phyloP scores from a whole-genome alignment of 2,329 filamentous ascomycete species.

The Sphaceloma murrayae region DNA sequence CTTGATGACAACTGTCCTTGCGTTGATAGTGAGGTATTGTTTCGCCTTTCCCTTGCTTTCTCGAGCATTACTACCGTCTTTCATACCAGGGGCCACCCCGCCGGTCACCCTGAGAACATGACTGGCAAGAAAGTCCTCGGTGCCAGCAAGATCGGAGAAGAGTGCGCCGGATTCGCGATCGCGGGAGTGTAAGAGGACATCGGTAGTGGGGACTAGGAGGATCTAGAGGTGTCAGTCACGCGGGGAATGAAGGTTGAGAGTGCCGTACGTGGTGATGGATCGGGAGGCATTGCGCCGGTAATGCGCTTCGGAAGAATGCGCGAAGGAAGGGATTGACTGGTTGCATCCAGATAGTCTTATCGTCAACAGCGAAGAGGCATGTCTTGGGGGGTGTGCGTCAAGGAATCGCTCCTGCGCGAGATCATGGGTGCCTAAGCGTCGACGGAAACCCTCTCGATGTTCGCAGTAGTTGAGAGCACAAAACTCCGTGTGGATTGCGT shows the following conservation, averaged over 20 bases:
- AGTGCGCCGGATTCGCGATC: slow-evolving; percentile 74
- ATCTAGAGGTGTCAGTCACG: slow-evolving; percentile 40
- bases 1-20: slow-evolving; percentile 86
- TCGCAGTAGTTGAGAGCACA: background rate
- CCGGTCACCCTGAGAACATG: slow-evolving; percentile 82
- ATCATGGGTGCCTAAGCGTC: slow-evolving; percentile 13
- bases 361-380: background rate
- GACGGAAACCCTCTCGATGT: too few species aligned
- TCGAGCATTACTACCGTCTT: slow-evolving; percentile 51
- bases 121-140: slow-evolving; percentile 91
- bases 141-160: slow-evolving; percentile 71
- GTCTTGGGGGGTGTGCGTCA: background rate
- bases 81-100: slow-evolving; percentile 37
- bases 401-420: background rate
- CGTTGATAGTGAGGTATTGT: slow-evolving; percentile 87
- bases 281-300: slow-evolving; percentile 83
- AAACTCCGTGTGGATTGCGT: too few species aligned
- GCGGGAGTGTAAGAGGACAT: slow-evolving; percentile 77
- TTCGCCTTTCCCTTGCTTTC: slow-evolving; percentile 89
- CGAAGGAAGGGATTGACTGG: slow-evolving; percentile 97
- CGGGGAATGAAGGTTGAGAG: slow-evolving; percentile 14
- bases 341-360: slow-evolving; percentile 53
- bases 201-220: slow-evolving; percentile 85
- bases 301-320: slow-evolving; percentile 95
- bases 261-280: slow-evolving; percentile 67